Base-by-base conservation (phyloP, 1,284 basidiomycete species). In the Tylopilus orsonianus region DNA sequence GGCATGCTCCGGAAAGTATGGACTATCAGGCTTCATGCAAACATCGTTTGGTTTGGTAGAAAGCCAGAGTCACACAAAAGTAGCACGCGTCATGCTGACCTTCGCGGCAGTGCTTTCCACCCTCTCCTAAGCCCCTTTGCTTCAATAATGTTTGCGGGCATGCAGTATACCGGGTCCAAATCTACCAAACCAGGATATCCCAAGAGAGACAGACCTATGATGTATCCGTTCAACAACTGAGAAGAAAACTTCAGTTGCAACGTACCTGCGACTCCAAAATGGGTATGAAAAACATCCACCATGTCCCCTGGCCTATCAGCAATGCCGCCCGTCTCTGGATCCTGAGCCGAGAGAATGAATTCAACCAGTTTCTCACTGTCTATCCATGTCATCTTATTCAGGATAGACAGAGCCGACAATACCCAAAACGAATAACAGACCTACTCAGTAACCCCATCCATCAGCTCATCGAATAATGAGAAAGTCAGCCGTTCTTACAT, bases 381-480 rank as follows among this genome's bases (percentile, higher is more conserved):
- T 60, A 99, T 97, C 93, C 96, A 99, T 9, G 81, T 73, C 16
- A 95, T 67, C 60, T 87, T 91, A 38, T 85, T 80, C 32, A 99
- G 70, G 50, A 97, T 95, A 16, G 92, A 84, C 42, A 99, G 69
- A 0, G 90, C 77, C 1, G 95, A 94, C 3, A 99, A 78, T 5
- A 96, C 93, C 94, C 95, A 99, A 75, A 93, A 96, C 59, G 90
- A 93, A 71, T 99, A 99, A 73, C 97, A 99, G 3, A 97, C 92
- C 93, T 95, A 13, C 46, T 18, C 6, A 7, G 7, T 8, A 2
- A 20, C 2, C 20, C 3, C 22, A 35, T 49, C 39, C 48, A 20
- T 34, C 32, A 22, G 32, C 19, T n/a, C 10, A 19, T 20, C 1
- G 12, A 36, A 33, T 10, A 19, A 22, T 13, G 19, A 32, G 8